A percentile compares a stretch with the other conserved stretches of the same genome.
These are phyloP conservation scores for Ustilago vetiveriae DNA, from an alignment of 1,284 basidiomycete genomes.

Conservation along the genomic window DNA sequence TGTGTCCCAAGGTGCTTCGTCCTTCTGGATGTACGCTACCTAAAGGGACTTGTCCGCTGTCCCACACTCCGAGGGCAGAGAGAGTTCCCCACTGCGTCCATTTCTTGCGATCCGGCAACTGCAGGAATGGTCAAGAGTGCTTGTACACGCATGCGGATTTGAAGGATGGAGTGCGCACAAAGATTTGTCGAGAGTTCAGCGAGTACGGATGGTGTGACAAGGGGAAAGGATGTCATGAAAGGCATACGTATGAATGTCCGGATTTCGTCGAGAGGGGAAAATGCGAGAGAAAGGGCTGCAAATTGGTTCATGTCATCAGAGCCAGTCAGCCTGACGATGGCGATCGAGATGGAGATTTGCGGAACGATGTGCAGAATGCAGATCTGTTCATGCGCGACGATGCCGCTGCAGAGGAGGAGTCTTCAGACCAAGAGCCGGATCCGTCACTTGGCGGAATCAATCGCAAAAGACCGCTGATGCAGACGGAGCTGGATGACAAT, in stretches of 20 bases:
- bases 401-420: constrained; percentile 31
- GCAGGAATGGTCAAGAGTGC: constrained; percentile 60
- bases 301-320: constrained; percentile 56
- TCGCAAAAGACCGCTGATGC: constrained; percentile 31
- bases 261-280: constrained; percentile 59
- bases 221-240: constrained; percentile 44
- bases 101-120: constrained; percentile 47
- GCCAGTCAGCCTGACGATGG: constrained; percentile 9
- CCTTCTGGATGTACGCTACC: constrained; percentile 55
- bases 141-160: constrained; percentile 54
- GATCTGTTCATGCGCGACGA: constrained; percentile 57
- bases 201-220: constrained; percentile 61
- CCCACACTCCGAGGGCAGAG: constrained; percentile 51
- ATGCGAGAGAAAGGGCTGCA: constrained; percentile 51
- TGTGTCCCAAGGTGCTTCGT: constrained; percentile 61
- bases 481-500: constrained; percentile 24
- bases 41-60: constrained; percentile 58
- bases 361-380: constrained; percentile 22
- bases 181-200: constrained; percentile 56
- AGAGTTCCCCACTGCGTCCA: constrained; percentile 64
- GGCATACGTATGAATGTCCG: constrained; percentile 64
- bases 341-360: background rate
- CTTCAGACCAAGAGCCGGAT: constrained; percentile 1
- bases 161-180: constrained; percentile 15
- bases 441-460: constrained; percentile 5